phyloP scores from a whole-genome alignment of 2,329 filamentous ascomycete genomes.

The Clarireedia monteithiana region DNA sequence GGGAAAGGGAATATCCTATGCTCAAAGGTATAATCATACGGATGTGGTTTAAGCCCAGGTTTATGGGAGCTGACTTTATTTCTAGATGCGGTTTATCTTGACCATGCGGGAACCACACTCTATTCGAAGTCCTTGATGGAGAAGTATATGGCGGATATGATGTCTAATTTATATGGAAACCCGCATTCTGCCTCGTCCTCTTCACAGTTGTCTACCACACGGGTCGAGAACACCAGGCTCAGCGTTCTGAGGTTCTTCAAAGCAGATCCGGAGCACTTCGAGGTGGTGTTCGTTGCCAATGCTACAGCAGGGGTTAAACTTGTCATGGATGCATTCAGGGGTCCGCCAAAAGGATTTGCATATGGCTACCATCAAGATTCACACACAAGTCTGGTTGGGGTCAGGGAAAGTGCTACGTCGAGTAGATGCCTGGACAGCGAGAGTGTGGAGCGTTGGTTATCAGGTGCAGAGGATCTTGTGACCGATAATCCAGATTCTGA shows the following conservation, averaged over 20 bases:
- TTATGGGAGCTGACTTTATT: conserved; percentile 5
- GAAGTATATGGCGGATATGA: conserved; percentile 64
- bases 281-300: conserved; percentile 86
- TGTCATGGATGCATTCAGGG: conserved; percentile 69
- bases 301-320: conserved; percentile 87
- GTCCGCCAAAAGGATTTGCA: conserved; percentile 61
- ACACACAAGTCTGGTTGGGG: conserved; percentile 82
- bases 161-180: conserved; percentile 74
- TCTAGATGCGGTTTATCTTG: conserved; percentile 54
- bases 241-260: conserved; percentile 69
- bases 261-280: conserved; percentile 73
- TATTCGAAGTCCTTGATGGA: conserved; percentile 77
- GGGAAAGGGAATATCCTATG: conserved; percentile 60
- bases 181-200: conserved; percentile 81
- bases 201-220: conserved; percentile 66
- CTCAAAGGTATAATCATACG: conserved; percentile 44
- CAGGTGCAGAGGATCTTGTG: conserved; percentile 30
- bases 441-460: conserved; percentile 59
- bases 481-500: conserved; percentile 17
- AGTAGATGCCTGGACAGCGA: conserved; percentile 61
- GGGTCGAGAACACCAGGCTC: conserved; percentile 69
- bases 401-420: conserved; percentile 59
- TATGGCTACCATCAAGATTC: conserved; percentile 79
- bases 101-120: conserved; percentile 89
- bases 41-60: not conserved